phyloP scores from a whole-genome alignment of 345 rosid species.

The Microcos paniculata region DNA sequence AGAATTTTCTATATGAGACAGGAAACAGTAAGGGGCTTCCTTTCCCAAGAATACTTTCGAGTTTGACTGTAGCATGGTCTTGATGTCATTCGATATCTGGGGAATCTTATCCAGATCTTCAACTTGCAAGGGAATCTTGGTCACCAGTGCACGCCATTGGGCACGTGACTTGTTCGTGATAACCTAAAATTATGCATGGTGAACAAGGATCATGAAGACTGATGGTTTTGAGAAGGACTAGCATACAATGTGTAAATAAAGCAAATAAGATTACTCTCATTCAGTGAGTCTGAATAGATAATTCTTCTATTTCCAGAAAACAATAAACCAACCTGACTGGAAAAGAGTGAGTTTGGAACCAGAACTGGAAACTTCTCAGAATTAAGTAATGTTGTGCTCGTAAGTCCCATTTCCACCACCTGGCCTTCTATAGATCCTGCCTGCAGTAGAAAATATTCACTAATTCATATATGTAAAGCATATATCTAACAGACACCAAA shows the following conservation, averaged over 20 bases:
- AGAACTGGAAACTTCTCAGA: conserved; percentile 80
- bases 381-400: conserved; percentile 69
- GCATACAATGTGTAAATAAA: neutral
- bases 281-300: neutral
- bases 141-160: conserved; percentile 59
- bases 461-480: neutral
- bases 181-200: conserved; percentile 44
- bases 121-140: conserved; percentile 61
- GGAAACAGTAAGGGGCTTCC: conserved; percentile 82
- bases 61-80: conserved; percentile 55
- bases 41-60: conserved; percentile 76
- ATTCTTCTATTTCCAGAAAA: conserved; percentile 6
- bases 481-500: neutral
- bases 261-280: neutral
- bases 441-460: conserved; percentile 34
- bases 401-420: conserved; percentile 91
- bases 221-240: neutral
- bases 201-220: neutral
- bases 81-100: conserved; percentile 63
- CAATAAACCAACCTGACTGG: conserved; percentile 71
- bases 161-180: conserved; percentile 94
- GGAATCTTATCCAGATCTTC: conserved; percentile 77
- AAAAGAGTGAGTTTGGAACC: conserved; percentile 93
- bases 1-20: conserved; percentile 69
- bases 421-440: conserved; percentile 94